Conservation (phyloP, 306 rosid species). For the Trichosanthes cucumerina region DNA sequence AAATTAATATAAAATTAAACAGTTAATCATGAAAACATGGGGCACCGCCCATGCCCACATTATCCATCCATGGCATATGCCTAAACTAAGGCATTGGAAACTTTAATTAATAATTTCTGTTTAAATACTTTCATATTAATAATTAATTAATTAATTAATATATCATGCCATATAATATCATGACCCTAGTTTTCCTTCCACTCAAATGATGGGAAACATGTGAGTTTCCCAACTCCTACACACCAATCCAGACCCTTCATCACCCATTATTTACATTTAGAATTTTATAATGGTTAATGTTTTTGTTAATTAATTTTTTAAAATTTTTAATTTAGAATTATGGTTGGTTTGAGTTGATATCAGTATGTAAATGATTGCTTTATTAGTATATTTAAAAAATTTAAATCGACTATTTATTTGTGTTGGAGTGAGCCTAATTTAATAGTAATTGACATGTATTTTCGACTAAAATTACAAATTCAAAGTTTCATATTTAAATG, state of each 20-base stretch:
- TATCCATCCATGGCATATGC: slow-evolving; percentile 2
- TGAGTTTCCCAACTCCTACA: neutral
- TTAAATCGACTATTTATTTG: too few species aligned
- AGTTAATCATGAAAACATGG: neutral
- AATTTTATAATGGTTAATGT: too few species aligned
- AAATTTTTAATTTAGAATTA: too few species aligned
- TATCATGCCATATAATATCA: neutral
- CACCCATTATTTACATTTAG: neutral
- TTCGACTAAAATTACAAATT: too few species aligned
- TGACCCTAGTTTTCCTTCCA: neutral
- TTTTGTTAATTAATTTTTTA: too few species aligned
- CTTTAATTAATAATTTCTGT: neutral
- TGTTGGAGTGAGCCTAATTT: too few species aligned
- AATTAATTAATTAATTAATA: neutral
- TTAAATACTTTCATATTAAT: neutral
- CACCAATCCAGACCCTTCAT: neutral
- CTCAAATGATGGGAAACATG: slow-evolving; percentile 4
- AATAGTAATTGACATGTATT: too few species aligned
- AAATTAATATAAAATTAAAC: neutral
- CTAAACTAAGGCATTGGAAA: neutral
- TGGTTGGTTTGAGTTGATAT: neutral
- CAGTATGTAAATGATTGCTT: neutral
- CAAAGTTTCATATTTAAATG: too few species aligned
- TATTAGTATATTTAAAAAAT: too few species aligned
- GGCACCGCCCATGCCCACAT: slow-evolving; percentile 8